phyloP scores from a whole-genome alignment of 495 filamentous ascomycete genomes.

The Aspergillus carlsbadensis region DNA sequence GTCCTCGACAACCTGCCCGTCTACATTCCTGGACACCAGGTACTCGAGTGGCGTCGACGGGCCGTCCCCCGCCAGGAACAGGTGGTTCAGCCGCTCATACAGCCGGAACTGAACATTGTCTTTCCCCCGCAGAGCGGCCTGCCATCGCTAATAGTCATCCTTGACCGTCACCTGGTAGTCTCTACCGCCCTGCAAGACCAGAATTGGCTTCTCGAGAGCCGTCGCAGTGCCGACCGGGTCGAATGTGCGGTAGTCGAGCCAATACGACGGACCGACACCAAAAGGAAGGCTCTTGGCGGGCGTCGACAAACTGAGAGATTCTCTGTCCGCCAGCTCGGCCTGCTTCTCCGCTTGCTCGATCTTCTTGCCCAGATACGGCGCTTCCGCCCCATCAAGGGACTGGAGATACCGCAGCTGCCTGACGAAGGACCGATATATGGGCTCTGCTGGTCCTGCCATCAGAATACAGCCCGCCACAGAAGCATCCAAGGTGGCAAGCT shows the following conservation, averaged over 20 bases:
- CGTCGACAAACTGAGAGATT: too few relatives aligned
- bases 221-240: background rate
- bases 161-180: constrained; percentile 19
- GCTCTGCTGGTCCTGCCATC: constrained; percentile 16
- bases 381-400: constrained; percentile 9
- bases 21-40: constrained; percentile 6
- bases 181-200: constrained; percentile 13
- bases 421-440: constrained; percentile 8
- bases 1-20: constrained; percentile 1
- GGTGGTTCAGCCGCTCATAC: constrained; percentile 16
- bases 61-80: constrained; percentile 6
- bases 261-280: background rate
- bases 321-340: too few relatives aligned
- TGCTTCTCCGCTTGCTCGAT: background rate
- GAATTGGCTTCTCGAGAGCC: background rate
- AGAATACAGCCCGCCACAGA: constrained; percentile 12
- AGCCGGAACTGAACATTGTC: constrained; percentile 7
- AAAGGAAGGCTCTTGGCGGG: background rate
- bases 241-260: background rate
- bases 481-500: background rate
- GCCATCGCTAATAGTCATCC: constrained; percentile 9
- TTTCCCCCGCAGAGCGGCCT: background rate
- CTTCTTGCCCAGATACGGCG: background rate
- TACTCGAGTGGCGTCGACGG: constrained; percentile 13
- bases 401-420: constrained; percentile 14